Base-by-base conservation (phyloP, 2,329 filamentous ascomycete species). In the Fusarium mexicanum region DNA sequence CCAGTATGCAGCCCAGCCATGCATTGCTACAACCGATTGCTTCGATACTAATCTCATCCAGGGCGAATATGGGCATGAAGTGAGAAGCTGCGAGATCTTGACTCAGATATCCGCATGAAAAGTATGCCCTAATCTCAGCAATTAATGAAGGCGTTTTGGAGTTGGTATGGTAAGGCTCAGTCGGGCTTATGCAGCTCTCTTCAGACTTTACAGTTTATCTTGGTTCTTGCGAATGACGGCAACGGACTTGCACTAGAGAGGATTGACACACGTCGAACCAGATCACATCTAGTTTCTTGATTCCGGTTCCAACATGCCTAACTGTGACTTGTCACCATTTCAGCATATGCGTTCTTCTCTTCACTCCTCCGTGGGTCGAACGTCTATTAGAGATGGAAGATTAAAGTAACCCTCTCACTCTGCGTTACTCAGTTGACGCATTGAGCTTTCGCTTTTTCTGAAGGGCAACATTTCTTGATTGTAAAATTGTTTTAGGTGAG, bases 301-400 rank as follows among this genome's bases (percentile, higher is more conserved):
- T 46, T 33, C 12, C 4, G 6, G 35, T 41, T 33, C 18, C 48
- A 50, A n/a, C 33, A 41, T 44, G n/a, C 24, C 40, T 22, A 5
- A 31, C 44, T 40, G 71, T 74, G 67, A 60, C 69, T 61, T 60
- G 41, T 33, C 65, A 80, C 85, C 85, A 87, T 87, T 85, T 85
- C 81, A 87, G 86, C 86, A 87, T 88, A 87, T 87, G 79, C 86
- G 85, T 86, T 86, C 85, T 83, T 81, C 82, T 78, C 80, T 80
- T 81, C 78, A 76, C 84, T 86, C 82, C 80, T 81, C 86, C 85
- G 79, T 87, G 86, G 85, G 85, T 85, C 83, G 85, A 85, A 86
- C 82, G 86, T 85, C 86, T 87, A 88, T 85, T 84, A 84, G 81
- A 83, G 82, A 84, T 88, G 86, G 86, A 84, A 88, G 83, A 88